Conservation (phyloP, 345 rosid genomes). For the Boechera retrofracta region DNA sequence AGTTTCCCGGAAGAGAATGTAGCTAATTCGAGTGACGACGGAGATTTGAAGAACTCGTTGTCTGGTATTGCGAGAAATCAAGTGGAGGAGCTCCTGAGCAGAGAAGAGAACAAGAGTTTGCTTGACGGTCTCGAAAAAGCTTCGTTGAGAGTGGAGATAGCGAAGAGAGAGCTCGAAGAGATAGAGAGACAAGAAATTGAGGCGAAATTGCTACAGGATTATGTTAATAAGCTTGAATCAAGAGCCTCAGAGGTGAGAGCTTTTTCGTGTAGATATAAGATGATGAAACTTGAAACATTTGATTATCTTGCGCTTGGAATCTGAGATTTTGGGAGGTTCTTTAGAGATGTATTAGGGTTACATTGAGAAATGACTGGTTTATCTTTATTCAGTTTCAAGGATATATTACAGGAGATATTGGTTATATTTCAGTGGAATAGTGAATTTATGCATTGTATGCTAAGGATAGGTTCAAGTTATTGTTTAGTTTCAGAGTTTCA, state of each 20-base stretch:
- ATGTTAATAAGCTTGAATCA: constrained; percentile 61
- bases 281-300: not conserved
- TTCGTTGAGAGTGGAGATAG: constrained; percentile 73
- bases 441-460: not conserved
- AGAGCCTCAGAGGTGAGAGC: constrained; percentile 70
- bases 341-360: not conserved
- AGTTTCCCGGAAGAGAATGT: constrained; percentile 40
- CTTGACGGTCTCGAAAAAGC: constrained; percentile 82
- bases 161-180: constrained; percentile 71
- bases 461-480: constrained; percentile 21
- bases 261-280: not conserved
- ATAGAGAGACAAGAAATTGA: constrained; percentile 76
- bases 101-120: constrained; percentile 74
- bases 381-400: not conserved
- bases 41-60: constrained; percentile 60
- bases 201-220: constrained; percentile 55
- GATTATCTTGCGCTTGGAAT: not conserved
- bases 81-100: constrained; percentile 71
- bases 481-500: not conserved
- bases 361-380: not conserved
- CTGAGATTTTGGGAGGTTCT: not conserved
- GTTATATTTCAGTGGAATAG: not conserved
- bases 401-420: not conserved
- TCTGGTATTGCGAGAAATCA: constrained; percentile 66
- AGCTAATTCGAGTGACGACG: constrained; percentile 25